These are phyloP conservation scores for Yamadazyma trypodendri DNA, from an alignment of 1,139 yeast species.

Conservation along the genomic window DNA sequence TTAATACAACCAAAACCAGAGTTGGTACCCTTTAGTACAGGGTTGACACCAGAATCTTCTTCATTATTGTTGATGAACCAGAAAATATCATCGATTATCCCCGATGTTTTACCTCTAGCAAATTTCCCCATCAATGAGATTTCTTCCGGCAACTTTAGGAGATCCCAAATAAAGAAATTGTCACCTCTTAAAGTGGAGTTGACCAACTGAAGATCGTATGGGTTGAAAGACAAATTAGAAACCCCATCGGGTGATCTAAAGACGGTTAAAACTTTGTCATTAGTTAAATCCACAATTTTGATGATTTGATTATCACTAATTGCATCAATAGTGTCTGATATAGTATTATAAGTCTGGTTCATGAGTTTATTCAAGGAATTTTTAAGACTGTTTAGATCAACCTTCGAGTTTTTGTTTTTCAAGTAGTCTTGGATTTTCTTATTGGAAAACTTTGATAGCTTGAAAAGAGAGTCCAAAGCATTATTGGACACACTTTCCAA, in stretches of 20 bases:
- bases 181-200: conserved; percentile 65
- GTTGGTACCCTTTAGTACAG: conserved; percentile 25
- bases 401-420: conserved; percentile 19
- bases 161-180: conserved; percentile 63
- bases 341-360: conserved; percentile 36
- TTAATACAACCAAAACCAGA: conserved; percentile 58
- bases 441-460: conserved; percentile 50
- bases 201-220: conserved; percentile 58
- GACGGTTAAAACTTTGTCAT: conserved; percentile 44
- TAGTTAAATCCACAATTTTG: conserved; percentile 47
- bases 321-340: conserved; percentile 24
- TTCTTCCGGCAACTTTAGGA: conserved; percentile 50
- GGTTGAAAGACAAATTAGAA: conserved; percentile 59
- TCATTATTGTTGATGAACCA: conserved; percentile 48
- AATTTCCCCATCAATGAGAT: conserved; percentile 60
- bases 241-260: conserved; percentile 65
- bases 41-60: conserved; percentile 10
- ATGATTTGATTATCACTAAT: conserved; percentile 34
- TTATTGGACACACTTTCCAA: conserved; percentile 49
- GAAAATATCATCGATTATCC: conserved; percentile 47
- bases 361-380: conserved; percentile 32
- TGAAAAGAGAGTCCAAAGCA: conserved; percentile 54
- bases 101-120: conserved; percentile 63
- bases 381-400: conserved; percentile 32
- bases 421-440: conserved; percentile 40